Conservation (phyloP, 345 rosid species). For the Salix brachista region DNA sequence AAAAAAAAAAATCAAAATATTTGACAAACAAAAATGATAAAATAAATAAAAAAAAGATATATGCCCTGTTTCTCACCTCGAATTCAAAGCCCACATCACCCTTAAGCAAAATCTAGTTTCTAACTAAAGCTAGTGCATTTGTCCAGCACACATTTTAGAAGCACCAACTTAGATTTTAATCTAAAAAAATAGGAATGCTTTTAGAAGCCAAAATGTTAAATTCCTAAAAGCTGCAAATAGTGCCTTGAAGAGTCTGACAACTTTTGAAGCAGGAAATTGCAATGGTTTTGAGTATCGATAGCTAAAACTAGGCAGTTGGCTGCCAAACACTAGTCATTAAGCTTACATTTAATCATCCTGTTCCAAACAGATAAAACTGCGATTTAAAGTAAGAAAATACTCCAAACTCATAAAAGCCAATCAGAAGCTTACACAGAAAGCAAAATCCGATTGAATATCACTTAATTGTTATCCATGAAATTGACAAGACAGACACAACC, state of each 20-base stretch:
- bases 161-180: neutral
- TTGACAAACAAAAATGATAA: neutral
- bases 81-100: neutral
- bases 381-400: neutral
- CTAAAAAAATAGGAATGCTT: neutral
- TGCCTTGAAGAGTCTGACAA: neutral
- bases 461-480: neutral
- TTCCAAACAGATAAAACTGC: slow-evolving; percentile 1
- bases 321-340: neutral
- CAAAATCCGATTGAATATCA: neutral
- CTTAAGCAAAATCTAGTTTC: slow-evolving; percentile 8
- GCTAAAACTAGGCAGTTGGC: neutral
- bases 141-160: neutral
- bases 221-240: neutral
- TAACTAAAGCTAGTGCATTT: neutral
- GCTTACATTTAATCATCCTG: neutral
- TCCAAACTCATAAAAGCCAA: neutral
- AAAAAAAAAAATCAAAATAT: neutral
- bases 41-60: neutral
- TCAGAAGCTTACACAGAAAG: slow-evolving; percentile 1
- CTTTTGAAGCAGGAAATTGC: slow-evolving; percentile 7
- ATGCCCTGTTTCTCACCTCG: neutral
- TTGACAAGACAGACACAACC: slow-evolving; percentile 2
- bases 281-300: neutral
- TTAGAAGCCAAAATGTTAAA: neutral